These are phyloP conservation scores for Zoysia japonica DNA, from an alignment of 176 grass and related monocot genomes.

Conservation along the genomic window DNA sequence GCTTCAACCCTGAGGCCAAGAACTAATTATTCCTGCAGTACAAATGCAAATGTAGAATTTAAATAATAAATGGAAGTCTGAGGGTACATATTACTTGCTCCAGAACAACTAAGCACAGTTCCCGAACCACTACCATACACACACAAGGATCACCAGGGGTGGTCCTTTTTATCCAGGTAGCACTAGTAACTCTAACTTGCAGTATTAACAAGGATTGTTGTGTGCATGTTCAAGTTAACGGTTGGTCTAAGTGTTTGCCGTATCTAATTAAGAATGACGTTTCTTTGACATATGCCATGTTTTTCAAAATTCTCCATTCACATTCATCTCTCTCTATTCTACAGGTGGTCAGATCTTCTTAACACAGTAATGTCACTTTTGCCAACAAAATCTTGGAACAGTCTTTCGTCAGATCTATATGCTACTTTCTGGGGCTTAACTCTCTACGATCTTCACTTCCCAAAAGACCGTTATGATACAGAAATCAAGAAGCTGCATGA, in stretches of 20 bases:
- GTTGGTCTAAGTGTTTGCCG: not conserved
- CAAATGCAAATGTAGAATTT: conserved; percentile 6
- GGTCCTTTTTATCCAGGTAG: conserved; percentile 12
- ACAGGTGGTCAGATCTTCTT: conserved; percentile 90
- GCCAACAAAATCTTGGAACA: conserved; percentile 86
- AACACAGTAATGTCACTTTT: conserved; percentile 70
- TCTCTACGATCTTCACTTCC: conserved; percentile 91
- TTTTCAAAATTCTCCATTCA: conserved; percentile 17
- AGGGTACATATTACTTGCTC: conserved; percentile 4
- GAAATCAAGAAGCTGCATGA: conserved; percentile 87
- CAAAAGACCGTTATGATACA: conserved; percentile 89
- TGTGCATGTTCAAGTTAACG: conserved; percentile 1
- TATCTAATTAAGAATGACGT: not conserved
- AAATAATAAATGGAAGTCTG: not conserved
- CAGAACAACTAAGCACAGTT: not conserved
- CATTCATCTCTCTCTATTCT: conserved; percentile 25
- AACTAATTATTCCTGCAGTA: not conserved
- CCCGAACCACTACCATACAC: not conserved
- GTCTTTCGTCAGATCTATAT: conserved; percentile 91
- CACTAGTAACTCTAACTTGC: conserved; percentile 7
- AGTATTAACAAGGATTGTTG: not conserved
- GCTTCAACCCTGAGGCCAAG: not conserved
- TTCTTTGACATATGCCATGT: conserved; percentile 28
- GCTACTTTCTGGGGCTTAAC: conserved; percentile 97
- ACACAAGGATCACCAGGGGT: not conserved